Evolutionary conservation across 129 eudicot species (phyloP).

Genomic region (carrot (Daucus carota)): DH1_v3.0 NC_030388.2:28137501-28138000

Average conservation of each 20-base stretch:
- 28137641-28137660: too few relatives aligned
- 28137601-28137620: too few relatives aligned
- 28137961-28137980: conserved; percentile 38
- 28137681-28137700: background rate
- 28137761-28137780: background rate
- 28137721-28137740: too few relatives aligned
- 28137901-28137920: background rate
- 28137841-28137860: background rate
- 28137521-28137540: too few relatives aligned
- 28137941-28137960: conserved; percentile 46
- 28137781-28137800: background rate
- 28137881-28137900: background rate
- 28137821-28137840: background rate
- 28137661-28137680: background rate
- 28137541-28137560: too few relatives aligned
- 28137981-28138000: conserved; percentile 35
- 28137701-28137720: background rate
- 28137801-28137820: background rate
- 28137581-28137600: too few relatives aligned
- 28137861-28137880: background rate
- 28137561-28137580: too few relatives aligned
- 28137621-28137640: too few relatives aligned
- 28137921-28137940: conserved; percentile 29
- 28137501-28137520: background rate
- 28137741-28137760: background rate